Percentiles rank a stretch among this genome's conserved stretches.
These are phyloP conservation scores for Neonectria ditissima DNA, from an alignment of 2,329 filamentous ascomycete species.

Conservation along the genomic window DNA sequence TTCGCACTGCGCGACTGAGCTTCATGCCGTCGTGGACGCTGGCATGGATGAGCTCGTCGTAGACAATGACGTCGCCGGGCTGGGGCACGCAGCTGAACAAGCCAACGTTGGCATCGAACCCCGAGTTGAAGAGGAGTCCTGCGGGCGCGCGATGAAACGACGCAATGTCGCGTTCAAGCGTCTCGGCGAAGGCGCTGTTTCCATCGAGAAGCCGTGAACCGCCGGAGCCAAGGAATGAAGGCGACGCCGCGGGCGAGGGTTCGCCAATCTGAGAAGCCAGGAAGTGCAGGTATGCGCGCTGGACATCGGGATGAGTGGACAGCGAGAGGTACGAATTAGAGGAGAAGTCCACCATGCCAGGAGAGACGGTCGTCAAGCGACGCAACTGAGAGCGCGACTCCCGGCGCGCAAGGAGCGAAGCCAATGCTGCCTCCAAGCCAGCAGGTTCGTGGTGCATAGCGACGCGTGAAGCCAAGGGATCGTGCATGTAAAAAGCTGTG, in stretches of 20 bases:
- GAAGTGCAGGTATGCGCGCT: conserved; percentile 71
- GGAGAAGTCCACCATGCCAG: conserved; percentile 79
- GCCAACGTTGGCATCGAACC: conserved; percentile 75
- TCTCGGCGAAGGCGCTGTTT: conserved; percentile 59
- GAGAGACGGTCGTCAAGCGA: conserved; percentile 68
- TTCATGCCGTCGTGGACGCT: conserved; percentile 84
- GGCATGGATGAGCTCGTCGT: conserved; percentile 82
- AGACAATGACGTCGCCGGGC: conserved; percentile 71
- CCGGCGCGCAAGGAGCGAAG: conserved; percentile 45
- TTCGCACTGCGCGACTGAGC: conserved; percentile 65
- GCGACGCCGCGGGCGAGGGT: conserved; percentile 27
- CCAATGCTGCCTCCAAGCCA: conserved; percentile 46
- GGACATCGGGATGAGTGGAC: conserved; percentile 61
- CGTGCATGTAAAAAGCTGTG: not conserved
- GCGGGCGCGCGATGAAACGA: conserved; percentile 59
- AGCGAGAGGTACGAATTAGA: conserved; percentile 87
- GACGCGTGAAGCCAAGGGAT: not conserved
- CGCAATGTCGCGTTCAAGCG: conserved; percentile 60
- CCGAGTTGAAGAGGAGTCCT: conserved; percentile 67
- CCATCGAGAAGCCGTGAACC: conserved; percentile 67
- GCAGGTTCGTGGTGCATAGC: conserved; percentile 25
- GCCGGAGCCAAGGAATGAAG: conserved; percentile 58
- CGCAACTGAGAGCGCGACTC: conserved; percentile 54
- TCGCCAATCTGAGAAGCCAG: conserved; percentile 42
- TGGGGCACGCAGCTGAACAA: conserved; percentile 72